Base-by-base conservation (phyloP, 1,139 yeast genomes). In the Sugiyamaella paludigena region DNA sequence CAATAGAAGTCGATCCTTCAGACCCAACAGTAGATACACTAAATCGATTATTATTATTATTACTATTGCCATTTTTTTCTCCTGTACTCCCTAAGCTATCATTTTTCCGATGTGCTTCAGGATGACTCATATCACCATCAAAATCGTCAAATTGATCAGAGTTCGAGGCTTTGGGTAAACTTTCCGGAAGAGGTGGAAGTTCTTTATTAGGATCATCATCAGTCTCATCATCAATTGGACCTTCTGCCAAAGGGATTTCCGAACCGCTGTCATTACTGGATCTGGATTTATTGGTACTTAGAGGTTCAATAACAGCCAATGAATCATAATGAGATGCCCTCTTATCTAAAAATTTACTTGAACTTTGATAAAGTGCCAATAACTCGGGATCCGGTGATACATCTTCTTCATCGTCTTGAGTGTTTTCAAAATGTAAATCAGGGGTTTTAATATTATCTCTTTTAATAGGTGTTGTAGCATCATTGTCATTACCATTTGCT, bases 321-420 rank as follows among this genome's bases (percentile, higher is more conserved):
- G 43, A 45, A 19, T 44, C 51, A 26, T 56, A 53, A 40, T 60
- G 57, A 30, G 67, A 58, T 11, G 61, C 52, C 7, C 69, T 68
- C 10, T 68, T 58, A 12, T 56, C 46, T 36, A 68, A 50, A 40
- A 61, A 65, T 27, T 60, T 59, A 6, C 58, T 52, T 4, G 69
- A 57, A 45, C 63, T 62, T 28, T 58, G 58, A 48, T 67, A 67
- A 37, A 68, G 55, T 36, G 59, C 70, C n/a, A 66, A 62, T 26
- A 68, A 55, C 32, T 64, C 70, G 0, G 61, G 58, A 41, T 58
- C 63, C 1, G 58, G 58, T n/a, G 40, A 40, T 13, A 45, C 44
- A 15, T 48, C 51, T 12, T 52, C 55, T 10, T 12, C 28, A 40
- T 41, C 10, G 43, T 37, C 10, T 46, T 30, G 35, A 19, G 39